Evolutionary conservation across 1,284 basidiomycete genomes (phyloP), one percentile per base, ranked within the genome.

Genomic region (Ceratobasidium sp.): DNA sequence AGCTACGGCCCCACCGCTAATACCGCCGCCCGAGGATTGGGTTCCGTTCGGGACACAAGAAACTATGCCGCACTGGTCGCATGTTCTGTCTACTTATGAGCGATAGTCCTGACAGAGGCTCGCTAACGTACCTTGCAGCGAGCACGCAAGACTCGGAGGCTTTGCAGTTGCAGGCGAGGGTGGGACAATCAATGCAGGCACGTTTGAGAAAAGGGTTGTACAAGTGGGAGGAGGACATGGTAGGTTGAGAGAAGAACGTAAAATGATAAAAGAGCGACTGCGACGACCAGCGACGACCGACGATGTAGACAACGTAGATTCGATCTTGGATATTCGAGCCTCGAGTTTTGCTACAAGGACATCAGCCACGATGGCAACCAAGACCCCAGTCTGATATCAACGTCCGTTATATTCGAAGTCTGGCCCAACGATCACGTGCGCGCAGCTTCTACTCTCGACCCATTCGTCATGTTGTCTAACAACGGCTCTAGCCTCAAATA

Each of bases 1-100:
- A 29, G 73, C 73, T 24, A 74, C 92, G 0, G 84, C 84, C 57
- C 83, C 85, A 17, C 91, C 91, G 3, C 86, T 74, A 51, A 76
- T 66, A 24, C 65, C 57, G 14, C 72, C 56, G 24, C 50, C 33
- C 15, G 47, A 11, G 19, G 29, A 6, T 17, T 41, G 27, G 17
- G 65, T 48, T 22, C 50, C 45, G 31, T 64, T 47, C 27, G 63
- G 65, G 47, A 76, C 57, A 53, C 75, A 76, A 22, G 47, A 53
- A 51, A 75, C 65, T 29, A 47, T 44, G 11, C 57, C 73, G 31
- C 75, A 76, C 33, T 62, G 65, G 27, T 65, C 67, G 54, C 75
- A 76, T 41, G 67, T 74, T 31, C 75, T 76, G 44, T 11, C 4
- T 4, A 47, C 22, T 48, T 27, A 44, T 59, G 7, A 59, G 41